Evolutionary conservation across 2,329 filamentous ascomycete genomes (phyloP), one percentile per base, ranked within the genome.

Genomic region (Xylaria sp.): DNA sequence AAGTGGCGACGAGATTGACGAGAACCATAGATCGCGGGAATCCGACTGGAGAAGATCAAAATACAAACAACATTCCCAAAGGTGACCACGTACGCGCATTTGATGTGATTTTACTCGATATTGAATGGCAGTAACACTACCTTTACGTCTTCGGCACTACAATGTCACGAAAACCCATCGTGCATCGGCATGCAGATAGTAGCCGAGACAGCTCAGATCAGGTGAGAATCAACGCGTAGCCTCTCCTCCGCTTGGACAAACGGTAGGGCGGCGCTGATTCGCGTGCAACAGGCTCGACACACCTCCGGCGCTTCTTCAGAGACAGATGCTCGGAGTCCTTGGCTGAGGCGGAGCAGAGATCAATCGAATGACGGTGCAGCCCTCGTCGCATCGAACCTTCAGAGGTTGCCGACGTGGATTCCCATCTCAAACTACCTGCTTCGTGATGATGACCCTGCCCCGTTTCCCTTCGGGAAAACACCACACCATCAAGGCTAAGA

Each of bases 391-490:
- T 60, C 37, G 5, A 43, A 43, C 7, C 58, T 60, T 12, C 43
- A 25, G 33, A 51, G 17, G 6, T 28, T 56, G 17, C 51, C 51
- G 43, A 45, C 25, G 37, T 37, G 35, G 51, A 17, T n/a, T 4
- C 45, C 43, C 8, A 31, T 56, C n/a, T 55, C 35, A 11, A 35
- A 60, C 35, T 50, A 45, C 51, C 19, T 55, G 11, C n/a, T 12
- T 31, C 51, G 51, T 4, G 28, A 31, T n/a, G 51, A 55, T 45
- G 57, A 55, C 57, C 35, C 51, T 45, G 57, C 49, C 57, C 35
- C 51, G 19, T 60, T 60, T 38, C 50, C 57, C 8, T 60, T 49
- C 14, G 33, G 33, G 43, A 37, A 55, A 42, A 17, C 4, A 14
- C 35, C n/a, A 33, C 33, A 35, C 42, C 33, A 25, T 11, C 46